Conservation (phyloP, 306 rosid species). For the Acmispon strigosus region DNA sequence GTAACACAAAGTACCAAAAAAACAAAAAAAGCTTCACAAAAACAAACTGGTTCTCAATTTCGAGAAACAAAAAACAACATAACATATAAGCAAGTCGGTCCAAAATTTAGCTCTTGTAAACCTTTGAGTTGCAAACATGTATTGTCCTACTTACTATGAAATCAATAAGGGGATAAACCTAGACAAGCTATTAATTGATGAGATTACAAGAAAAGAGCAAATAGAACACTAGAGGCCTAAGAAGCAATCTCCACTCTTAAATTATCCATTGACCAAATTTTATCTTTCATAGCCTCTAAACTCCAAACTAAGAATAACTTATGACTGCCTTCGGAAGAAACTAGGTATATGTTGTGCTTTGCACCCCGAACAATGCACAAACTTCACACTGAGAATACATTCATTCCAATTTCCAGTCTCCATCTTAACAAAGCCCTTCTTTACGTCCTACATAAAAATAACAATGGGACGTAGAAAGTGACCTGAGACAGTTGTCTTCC, state of each 20-base stretch:
- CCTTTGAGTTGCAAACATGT: neutral
- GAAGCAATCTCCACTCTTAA: neutral
- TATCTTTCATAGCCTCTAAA: neutral
- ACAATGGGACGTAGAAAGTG: too few relatives aligned
- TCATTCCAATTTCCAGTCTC: neutral
- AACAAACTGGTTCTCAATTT: neutral
- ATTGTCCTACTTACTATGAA: neutral
- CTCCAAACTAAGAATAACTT: neutral
- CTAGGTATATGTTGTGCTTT: neutral
- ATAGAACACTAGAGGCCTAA: neutral
- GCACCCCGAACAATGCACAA: neutral
- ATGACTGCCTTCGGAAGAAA: neutral
- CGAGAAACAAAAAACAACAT: neutral
- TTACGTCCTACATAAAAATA: too few relatives aligned
- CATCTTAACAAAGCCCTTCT: neutral
- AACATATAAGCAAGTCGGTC: neutral
- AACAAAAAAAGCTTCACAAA: neutral
- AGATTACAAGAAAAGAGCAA: neutral
- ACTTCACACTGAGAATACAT: neutral
- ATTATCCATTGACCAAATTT: neutral
- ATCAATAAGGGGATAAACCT: neutral
- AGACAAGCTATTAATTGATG: neutral
- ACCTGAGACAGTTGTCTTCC: too few relatives aligned
- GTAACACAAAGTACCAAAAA: neutral
- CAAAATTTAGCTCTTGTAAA: constrained; percentile 7